Percentiles rank a stretch among this genome's conserved stretches.
Evolutionary conservation across 2,329 filamentous ascomycete genomes (phyloP).

Genomic region (Pseudocercospora macadamiae): DNA sequence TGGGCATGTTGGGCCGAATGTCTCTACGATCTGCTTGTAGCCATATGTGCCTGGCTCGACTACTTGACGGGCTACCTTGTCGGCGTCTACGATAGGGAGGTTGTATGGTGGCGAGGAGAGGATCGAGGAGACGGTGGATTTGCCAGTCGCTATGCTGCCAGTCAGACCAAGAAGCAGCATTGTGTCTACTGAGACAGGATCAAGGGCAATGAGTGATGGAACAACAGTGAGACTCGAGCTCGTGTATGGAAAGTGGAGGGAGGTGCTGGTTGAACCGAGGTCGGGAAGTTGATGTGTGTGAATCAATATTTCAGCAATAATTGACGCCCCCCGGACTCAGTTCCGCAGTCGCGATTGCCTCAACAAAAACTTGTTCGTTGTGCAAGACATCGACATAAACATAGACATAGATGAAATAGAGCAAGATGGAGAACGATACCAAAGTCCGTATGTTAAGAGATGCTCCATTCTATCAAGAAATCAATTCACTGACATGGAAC

Average conservation of each 20-base stretch:
- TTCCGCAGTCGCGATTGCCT: constrained; percentile 1
- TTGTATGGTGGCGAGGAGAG: constrained; percentile 80
- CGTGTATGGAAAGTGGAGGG: too few relatives aligned
- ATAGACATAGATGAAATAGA: constrained; percentile 17
- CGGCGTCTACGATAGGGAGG: constrained; percentile 90
- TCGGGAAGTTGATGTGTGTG: too few relatives aligned
- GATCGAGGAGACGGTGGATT: constrained; percentile 89
- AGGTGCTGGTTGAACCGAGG: too few relatives aligned
- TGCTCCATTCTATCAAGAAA: too few relatives aligned
- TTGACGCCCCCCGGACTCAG: too few relatives aligned
- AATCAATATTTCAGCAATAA: too few relatives aligned
- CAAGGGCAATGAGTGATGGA: too few relatives aligned
- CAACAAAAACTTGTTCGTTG: constrained; percentile 10
- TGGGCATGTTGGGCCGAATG: constrained; percentile 82
- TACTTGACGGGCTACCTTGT: constrained; percentile 87
- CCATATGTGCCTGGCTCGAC: constrained; percentile 88
- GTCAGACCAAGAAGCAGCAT: constrained; percentile 97
- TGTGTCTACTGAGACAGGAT: not conserved
- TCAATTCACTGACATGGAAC: not conserved
- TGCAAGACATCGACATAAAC: not conserved
- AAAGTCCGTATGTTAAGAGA: constrained; percentile 64
- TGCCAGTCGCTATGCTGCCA: constrained; percentile 95
- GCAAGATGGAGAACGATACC: constrained; percentile 71
- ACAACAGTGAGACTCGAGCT: too few relatives aligned
- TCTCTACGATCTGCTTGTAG: constrained; percentile 77